phyloP scores from a whole-genome alignment of 23 red algal genomes.

The Gracilaria gracilis region DNA sequence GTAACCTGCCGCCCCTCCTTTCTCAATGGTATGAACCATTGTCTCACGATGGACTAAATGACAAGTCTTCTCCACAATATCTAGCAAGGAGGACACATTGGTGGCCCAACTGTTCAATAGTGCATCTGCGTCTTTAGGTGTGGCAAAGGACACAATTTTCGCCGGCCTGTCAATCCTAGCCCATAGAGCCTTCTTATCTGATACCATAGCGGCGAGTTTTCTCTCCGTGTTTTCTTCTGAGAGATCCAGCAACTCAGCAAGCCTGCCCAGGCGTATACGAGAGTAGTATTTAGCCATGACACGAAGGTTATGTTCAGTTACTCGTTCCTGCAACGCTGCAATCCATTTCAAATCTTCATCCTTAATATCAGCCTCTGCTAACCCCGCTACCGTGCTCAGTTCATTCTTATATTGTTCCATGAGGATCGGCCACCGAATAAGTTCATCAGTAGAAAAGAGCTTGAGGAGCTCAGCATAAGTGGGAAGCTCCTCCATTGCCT shows the following conservation, averaged over 20 bases:
- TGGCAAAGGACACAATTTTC: conserved; percentile 85
- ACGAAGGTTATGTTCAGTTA: conserved; percentile 98
- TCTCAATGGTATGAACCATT: conserved; percentile 78
- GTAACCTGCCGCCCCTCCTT: conserved; percentile 7
- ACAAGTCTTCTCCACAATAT: conserved; percentile 86
- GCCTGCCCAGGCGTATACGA: conserved; percentile 73
- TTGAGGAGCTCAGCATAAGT: conserved; percentile 78
- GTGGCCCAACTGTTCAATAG: conserved; percentile 87
- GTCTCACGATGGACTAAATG: conserved; percentile 92
- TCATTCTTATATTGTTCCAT: conserved; percentile 62
- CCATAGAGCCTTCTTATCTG: conserved; percentile 84
- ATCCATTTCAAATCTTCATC: conserved; percentile 82
- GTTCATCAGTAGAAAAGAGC: conserved; percentile 89
- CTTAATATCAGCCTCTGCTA: conserved; percentile 71
- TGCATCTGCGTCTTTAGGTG: conserved; percentile 74
- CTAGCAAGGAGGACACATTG: conserved; percentile 80
- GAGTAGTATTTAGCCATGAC: conserved; percentile 91
- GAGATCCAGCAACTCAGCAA: conserved; percentile 86
- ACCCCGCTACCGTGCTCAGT: conserved; percentile 37
- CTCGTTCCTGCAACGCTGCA: conserved; percentile 73
- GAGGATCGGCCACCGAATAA: conserved; percentile 89
- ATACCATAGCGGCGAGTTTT: conserved; percentile 86
- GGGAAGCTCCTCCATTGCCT: conserved; percentile 80
- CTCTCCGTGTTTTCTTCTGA: conserved; percentile 79
- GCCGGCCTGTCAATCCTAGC: conserved; percentile 92